Percentiles rank a stretch among this genome's conserved stretches.
These are phyloP conservation scores for Stephanocyclus meneghinianus DNA, from an alignment of 352 stramenopile species.

Conservation along the genomic window DNA sequence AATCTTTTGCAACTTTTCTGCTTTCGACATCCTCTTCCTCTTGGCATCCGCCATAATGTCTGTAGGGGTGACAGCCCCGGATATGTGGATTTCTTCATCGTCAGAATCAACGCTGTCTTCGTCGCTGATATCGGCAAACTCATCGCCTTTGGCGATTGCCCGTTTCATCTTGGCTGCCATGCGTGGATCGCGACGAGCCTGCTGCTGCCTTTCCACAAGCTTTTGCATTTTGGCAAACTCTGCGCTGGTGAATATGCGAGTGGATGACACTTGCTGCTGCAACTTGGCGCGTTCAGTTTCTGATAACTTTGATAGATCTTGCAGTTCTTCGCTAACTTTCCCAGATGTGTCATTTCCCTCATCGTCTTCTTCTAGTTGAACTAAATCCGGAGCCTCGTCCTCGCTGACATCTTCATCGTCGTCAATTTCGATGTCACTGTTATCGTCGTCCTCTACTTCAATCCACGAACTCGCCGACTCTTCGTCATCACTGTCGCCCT, in stretches of 20 bases:
- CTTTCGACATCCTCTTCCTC: slow-evolving; percentile 77
- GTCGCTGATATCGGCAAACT: slow-evolving; percentile 76
- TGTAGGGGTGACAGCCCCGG: slow-evolving; percentile 68
- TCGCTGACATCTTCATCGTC: slow-evolving; percentile 76
- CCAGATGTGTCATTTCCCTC: slow-evolving; percentile 29
- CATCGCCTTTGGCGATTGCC: slow-evolving; percentile 63
- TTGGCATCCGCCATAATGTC: slow-evolving; percentile 84
- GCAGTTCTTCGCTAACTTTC: slow-evolving; percentile 34
- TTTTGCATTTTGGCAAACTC: slow-evolving; percentile 83
- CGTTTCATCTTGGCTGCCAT: slow-evolving; percentile 74
- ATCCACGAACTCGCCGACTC: slow-evolving; percentile 64
- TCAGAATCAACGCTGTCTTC: slow-evolving; percentile 56
- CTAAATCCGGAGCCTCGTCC: slow-evolving; percentile 57
- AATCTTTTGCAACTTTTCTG: slow-evolving; percentile 82
- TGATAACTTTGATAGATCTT: slow-evolving; percentile 80
- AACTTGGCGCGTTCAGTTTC: slow-evolving; percentile 85
- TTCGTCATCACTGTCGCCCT: slow-evolving; percentile 66
- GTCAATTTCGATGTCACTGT: slow-evolving; percentile 62
- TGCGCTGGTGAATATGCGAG: slow-evolving; percentile 69
- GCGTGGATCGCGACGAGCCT: slow-evolving; percentile 65
- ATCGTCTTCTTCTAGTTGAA: slow-evolving; percentile 45
- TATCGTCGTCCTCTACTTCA: slow-evolving; percentile 54
- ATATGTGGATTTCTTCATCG: slow-evolving; percentile 60
- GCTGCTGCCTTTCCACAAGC: slow-evolving; percentile 73
- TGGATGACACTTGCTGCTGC: slow-evolving; percentile 75